A percentile compares a stretch with the other conserved stretches of the same genome.
These are phyloP conservation scores for Heritiera littoralis DNA, from an alignment of 345 rosid species.

Conservation along the genomic window DNA sequence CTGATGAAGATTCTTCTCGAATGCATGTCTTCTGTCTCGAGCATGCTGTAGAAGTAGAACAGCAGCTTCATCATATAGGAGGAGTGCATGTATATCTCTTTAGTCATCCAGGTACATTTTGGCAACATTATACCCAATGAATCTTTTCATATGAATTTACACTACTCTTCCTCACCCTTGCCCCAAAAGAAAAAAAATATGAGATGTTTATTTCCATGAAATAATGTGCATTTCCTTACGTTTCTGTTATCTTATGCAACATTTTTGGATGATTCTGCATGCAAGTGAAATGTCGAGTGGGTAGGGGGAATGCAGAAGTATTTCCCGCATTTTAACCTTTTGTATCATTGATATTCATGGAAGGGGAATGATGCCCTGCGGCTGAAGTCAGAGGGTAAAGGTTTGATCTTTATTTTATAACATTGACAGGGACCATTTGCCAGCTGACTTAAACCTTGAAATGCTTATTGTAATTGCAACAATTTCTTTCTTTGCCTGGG, in stretches of 20 bases:
- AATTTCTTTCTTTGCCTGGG: neutral
- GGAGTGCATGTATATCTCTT: slow-evolving; percentile 77
- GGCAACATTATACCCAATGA: slow-evolving; percentile 1
- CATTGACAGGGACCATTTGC: neutral
- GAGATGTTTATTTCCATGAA: neutral
- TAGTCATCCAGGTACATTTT: slow-evolving; percentile 79
- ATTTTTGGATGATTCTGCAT: neutral
- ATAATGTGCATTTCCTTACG: neutral
- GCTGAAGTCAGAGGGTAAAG: neutral
- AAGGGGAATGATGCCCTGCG: neutral
- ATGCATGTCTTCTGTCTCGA: slow-evolving; percentile 94
- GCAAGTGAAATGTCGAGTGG: neutral
- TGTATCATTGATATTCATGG: neutral
- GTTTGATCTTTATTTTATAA: neutral
- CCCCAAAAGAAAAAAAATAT: neutral
- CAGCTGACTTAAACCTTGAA: neutral
- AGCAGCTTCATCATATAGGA: slow-evolving; percentile 75
- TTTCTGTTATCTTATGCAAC: neutral
- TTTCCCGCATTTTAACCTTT: neutral
- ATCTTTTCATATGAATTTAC: neutral
- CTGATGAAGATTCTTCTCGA: slow-evolving; percentile 76
- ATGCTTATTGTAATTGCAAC: neutral
- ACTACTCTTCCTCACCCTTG: neutral
- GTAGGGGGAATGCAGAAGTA: neutral
- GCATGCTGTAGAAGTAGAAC: slow-evolving; percentile 92